Evolutionary conservation across 352 stramenopile genomes (phyloP).

Genomic region (Phytophthora citricola): DNA sequence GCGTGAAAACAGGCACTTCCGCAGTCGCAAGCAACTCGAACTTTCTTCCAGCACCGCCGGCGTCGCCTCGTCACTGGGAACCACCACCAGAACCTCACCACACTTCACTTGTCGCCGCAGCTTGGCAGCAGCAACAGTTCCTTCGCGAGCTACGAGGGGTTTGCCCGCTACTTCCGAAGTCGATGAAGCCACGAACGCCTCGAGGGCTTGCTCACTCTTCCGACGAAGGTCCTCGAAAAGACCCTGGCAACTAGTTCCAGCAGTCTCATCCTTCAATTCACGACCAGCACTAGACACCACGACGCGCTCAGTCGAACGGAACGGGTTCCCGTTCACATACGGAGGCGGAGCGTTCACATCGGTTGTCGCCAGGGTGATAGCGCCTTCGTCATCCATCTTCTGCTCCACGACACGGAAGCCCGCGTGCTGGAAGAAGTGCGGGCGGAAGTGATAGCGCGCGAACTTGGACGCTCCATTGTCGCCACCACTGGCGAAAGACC

Average conservation of each 20-base stretch:
- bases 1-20: slow-evolving; percentile 60
- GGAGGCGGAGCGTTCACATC: slow-evolving; percentile 74
- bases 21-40: slow-evolving; percentile 55
- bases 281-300: slow-evolving; percentile 25
- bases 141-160: slow-evolving; percentile 46
- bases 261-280: background rate
- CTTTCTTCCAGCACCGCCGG: slow-evolving; percentile 32
- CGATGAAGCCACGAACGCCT: slow-evolving; percentile 54
- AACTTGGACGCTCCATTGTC: slow-evolving; percentile 96
- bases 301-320: slow-evolving; percentile 59
- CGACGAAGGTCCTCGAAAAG: slow-evolving; percentile 66
- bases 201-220: slow-evolving; percentile 66
- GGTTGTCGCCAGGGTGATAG: slow-evolving; percentile 67
- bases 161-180: slow-evolving; percentile 35
- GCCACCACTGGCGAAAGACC: slow-evolving; percentile 95
- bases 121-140: slow-evolving; percentile 45
- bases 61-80: slow-evolving; percentile 48
- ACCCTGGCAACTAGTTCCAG: slow-evolving; percentile 30
- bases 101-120: slow-evolving; percentile 61
- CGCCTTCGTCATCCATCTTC: slow-evolving; percentile 69
- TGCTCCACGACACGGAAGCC: slow-evolving; percentile 94
- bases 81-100: slow-evolving; percentile 66
- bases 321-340: slow-evolving; percentile 70
- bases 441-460: slow-evolving; percentile 96
- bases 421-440: slow-evolving; percentile 97